Evolutionary conservation across 257 asterid genomes (phyloP).

Genomic region (Solanum piurae): DNA sequence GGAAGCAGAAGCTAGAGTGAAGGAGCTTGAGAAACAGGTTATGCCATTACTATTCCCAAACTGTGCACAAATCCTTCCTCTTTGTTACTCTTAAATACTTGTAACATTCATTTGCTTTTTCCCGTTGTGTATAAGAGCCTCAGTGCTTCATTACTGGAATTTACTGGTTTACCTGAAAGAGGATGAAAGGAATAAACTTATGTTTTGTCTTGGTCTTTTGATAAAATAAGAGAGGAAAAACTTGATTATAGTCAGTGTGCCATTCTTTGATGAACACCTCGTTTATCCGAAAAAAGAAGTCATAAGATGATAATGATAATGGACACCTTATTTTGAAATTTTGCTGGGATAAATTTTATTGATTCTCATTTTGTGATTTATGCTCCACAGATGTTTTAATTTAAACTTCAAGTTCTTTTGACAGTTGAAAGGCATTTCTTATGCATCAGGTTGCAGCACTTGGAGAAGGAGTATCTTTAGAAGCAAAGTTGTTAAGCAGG

Average conservation of each 20-base stretch:
- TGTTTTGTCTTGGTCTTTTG: not conserved
- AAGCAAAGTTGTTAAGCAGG: slow-evolving; percentile 96
- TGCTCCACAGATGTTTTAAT: not conserved
- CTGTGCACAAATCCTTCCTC: not conserved
- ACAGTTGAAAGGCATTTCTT: not conserved
- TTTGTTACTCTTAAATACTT: not conserved
- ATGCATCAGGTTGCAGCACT: slow-evolving; percentile 81
- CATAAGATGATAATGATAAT: not conserved
- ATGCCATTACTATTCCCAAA: slow-evolving; percentile 1
- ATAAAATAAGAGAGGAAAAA: not conserved
- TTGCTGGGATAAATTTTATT: not conserved
- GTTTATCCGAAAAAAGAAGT: not conserved
- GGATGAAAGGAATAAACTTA: not conserved
- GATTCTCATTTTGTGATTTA: not conserved
- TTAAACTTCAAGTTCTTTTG: slow-evolving; percentile 3
- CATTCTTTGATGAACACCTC: not conserved
- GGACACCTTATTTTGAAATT: not conserved
- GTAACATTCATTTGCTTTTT: not conserved
- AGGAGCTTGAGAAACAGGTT: slow-evolving; percentile 98
- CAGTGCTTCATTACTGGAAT: not conserved
- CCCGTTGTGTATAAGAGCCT: not conserved
- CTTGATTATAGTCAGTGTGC: not conserved
- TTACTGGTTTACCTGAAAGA: not conserved
- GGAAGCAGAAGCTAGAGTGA: slow-evolving; percentile 86
- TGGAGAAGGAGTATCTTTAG: slow-evolving; percentile 94